phyloP scores from a whole-genome alignment of 306 rosid species.

The Inga oerstediana region DNA sequence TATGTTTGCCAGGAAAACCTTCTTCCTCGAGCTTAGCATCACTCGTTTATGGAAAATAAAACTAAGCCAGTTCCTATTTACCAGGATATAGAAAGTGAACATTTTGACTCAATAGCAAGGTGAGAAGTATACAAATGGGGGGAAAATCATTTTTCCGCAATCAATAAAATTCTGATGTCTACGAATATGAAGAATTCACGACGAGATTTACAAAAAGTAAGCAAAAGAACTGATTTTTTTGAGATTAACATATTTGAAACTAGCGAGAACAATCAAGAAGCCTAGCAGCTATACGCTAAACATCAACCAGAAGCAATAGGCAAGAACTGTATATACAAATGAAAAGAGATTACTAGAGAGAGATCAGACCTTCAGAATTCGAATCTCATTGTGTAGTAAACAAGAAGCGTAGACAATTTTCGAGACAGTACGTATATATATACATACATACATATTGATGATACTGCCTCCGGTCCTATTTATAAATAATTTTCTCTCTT shows the following conservation, averaged over 20 bases:
- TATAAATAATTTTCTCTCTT: too few relatives aligned
- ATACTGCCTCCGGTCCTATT: too few relatives aligned
- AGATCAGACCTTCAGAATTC: constrained; percentile 67
- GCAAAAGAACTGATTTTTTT: background rate
- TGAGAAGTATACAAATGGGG: background rate
- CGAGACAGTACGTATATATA: too few relatives aligned
- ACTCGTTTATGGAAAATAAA: too few relatives aligned
- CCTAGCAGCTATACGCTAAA: background rate
- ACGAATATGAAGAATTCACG: background rate
- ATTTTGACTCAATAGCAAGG: background rate
- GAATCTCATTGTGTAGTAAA: constrained; percentile 86
- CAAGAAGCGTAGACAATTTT: constrained; percentile 64
- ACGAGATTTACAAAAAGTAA: background rate
- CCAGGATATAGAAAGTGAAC: background rate
- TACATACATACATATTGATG: too few relatives aligned
- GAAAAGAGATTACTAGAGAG: background rate
- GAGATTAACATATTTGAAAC: background rate
- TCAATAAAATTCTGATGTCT: background rate
- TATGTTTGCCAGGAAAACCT: too few relatives aligned
- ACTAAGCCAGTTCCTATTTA: background rate
- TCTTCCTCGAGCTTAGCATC: too few relatives aligned
- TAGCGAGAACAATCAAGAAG: background rate
- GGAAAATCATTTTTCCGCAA: background rate
- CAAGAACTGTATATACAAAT: background rate
- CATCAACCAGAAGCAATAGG: background rate